A percentile compares a stretch with the other conserved stretches of the same genome.
Evolutionary conservation across 2,329 filamentous ascomycete genomes (phyloP).

Genomic region (Lanzia echinophila): DNA sequence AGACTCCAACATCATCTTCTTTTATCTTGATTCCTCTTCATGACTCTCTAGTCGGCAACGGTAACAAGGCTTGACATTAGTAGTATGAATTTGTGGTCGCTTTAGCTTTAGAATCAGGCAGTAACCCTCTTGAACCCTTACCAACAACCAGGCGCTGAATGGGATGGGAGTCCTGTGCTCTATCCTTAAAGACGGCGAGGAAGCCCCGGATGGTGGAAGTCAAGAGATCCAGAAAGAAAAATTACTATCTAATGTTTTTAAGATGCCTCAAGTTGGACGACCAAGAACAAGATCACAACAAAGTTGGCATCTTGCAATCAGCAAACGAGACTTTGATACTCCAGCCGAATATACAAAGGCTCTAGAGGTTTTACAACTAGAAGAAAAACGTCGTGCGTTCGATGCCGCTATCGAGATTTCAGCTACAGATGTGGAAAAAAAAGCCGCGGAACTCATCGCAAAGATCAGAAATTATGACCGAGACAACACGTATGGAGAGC

Average conservation of each 20-base stretch:
- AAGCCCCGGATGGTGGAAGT: conserved; percentile 19
- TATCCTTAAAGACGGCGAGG: conserved; percentile 25
- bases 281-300: conserved; percentile 12
- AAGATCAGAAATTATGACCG: conserved; percentile 26
- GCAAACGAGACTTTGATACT: conserved; percentile 15
- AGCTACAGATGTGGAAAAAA: conserved; percentile 24
- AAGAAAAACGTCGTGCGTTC: conserved; percentile 25
- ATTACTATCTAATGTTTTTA: conserved; percentile 20
- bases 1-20: background rate
- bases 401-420: conserved; percentile 22
- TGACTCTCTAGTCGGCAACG: background rate
- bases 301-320: conserved; percentile 13
- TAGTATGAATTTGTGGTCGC: background rate
- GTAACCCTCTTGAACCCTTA: background rate
- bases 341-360: conserved; percentile 19
- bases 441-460: conserved; percentile 24
- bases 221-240: conserved; percentile 13
- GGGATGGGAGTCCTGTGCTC: conserved; percentile 28
- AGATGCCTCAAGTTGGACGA: conserved; percentile 21
- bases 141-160: conserved; percentile 3
- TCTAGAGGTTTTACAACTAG: conserved; percentile 17
- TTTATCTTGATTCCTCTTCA: background rate
- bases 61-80: background rate
- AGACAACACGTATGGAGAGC: conserved; percentile 22
- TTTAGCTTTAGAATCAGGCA: background rate